Base-by-base conservation (phyloP, 306 rosid genomes). In the Castanopsis chinensis region DNA sequence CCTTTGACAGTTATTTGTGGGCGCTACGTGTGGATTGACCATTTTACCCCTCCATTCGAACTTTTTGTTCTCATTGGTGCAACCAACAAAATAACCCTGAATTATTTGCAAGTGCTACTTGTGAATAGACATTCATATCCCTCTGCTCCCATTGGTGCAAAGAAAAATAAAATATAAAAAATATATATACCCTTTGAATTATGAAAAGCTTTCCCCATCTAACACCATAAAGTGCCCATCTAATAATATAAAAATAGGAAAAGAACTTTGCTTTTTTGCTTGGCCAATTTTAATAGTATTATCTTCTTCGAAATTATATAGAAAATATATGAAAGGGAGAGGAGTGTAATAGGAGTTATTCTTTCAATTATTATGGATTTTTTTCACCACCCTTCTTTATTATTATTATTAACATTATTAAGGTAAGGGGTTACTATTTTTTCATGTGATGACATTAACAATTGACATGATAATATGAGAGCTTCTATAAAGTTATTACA, bases 81-180 rank as follows among this genome's bases (percentile, higher is more conserved):
- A 30, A 14, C 35, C 45, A 73, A 18, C 35, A 54, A 73, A 73
- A 37, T 6, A 6, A 27, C 68, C 17, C 25, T 32, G 52, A 63
- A 63, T 28, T 28, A 63, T 28, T 13, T 28, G 20, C 53, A 49
- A 27, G 75, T 76, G 80, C 64, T 20, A 57, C 33, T 3, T 52
- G 82, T 77, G 75, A 82, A 72, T 58, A 23, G 17, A 5, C 37
- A 45, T 32, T 25, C 73, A 55, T 27, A 27, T 61, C 37, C 69
- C 69, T 14, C 15, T 15, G 41, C 2, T 63, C 37, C 30, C 20
- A 5, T 28, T 63, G 41, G 37, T 63, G 69, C 41, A 27, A 2
- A 18, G 20, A 28, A 63, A 63, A 61, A 21, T 28, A 27, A 49
- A 37, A 7, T 7, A 37, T 25, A 25, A 7, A 0, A 37, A 1